Conservation (phyloP, 1,284 basidiomycete species). For the Trametes pubescens region DNA sequence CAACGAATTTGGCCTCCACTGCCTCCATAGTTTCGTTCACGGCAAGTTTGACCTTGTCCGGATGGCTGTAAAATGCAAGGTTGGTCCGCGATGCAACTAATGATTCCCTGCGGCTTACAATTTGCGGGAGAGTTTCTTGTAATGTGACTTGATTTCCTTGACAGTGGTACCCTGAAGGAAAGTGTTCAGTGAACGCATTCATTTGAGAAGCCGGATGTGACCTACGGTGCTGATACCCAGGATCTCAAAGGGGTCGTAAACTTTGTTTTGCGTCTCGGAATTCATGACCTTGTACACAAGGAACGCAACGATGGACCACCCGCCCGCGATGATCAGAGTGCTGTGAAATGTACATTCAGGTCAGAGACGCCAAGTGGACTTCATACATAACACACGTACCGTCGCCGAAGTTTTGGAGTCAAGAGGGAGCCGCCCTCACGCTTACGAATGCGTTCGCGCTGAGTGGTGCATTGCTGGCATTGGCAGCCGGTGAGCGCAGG, state of each 20-base stretch:
- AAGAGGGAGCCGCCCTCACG: slow-evolving; percentile 53
- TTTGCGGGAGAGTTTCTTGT: slow-evolving; percentile 91
- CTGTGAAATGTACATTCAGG: slow-evolving; percentile 34
- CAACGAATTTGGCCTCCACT: slow-evolving; percentile 91
- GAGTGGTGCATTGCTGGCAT: slow-evolving; percentile 70
- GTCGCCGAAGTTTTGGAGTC: slow-evolving; percentile 39
- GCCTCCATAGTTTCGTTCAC: slow-evolving; percentile 89
- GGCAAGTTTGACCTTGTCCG: slow-evolving; percentile 92
- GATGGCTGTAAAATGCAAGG: slow-evolving; percentile 69
- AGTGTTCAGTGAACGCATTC: slow-evolving; percentile 3
- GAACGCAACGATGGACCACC: slow-evolving; percentile 81
- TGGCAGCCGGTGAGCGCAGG: slow-evolving; percentile 58
- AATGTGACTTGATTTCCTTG: slow-evolving; percentile 97
- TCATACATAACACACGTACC: slow-evolving; percentile 35
- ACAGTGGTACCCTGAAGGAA: slow-evolving; percentile 66
- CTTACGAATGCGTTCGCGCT: slow-evolving; percentile 57
- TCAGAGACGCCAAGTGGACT: background rate
- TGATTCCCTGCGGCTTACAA: slow-evolving; percentile 63
- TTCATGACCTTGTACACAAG: slow-evolving; percentile 74
- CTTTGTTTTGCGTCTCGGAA: slow-evolving; percentile 66
- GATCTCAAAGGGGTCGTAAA: slow-evolving; percentile 97
- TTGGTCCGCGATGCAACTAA: background rate
- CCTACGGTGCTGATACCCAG: slow-evolving; percentile 81
- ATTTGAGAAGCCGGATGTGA: background rate
- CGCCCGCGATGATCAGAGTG: slow-evolving; percentile 68